Percentiles rank a stretch among this genome's conserved stretches.
Evolutionary conservation across 139 green algal species (phyloP).

Genomic region (Tetradesmus obliquus): DNA sequence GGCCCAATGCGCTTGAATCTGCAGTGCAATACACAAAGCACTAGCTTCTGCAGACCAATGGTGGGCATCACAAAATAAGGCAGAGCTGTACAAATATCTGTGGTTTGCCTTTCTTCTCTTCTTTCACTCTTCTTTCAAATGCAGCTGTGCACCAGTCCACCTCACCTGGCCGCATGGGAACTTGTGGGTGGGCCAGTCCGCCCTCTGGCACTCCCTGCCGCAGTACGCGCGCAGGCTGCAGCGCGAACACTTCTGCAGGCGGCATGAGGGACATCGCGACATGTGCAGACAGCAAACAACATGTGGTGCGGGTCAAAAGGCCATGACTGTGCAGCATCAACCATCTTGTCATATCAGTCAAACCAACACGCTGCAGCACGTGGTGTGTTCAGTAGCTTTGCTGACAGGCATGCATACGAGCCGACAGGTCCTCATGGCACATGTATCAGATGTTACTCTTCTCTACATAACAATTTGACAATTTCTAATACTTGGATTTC

Average conservation of each 20-base stretch:
- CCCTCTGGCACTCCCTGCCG: background rate
- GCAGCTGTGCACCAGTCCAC: too few species aligned
- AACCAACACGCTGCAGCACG: too few species aligned
- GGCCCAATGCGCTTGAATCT: background rate
- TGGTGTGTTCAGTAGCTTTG: too few species aligned
- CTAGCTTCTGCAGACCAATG: background rate
- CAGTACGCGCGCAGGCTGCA: constrained; percentile 15
- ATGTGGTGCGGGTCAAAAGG: too few species aligned
- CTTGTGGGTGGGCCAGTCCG: constrained; percentile 26
- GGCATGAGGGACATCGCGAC: background rate
- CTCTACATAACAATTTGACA: too few species aligned
- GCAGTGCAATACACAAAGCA: background rate
- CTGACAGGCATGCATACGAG: too few species aligned
- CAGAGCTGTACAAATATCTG: background rate
- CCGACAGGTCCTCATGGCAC: too few species aligned
- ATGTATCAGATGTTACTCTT: too few species aligned
- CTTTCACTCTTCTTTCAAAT: background rate
- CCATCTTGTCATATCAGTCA: too few species aligned
- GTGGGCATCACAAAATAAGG: background rate
- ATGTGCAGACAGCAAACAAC: too few species aligned
- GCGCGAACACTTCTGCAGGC: background rate
- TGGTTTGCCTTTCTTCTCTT: background rate
- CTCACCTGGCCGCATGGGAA: background rate
- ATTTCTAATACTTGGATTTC: too few species aligned
- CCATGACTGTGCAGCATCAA: too few species aligned